Evolutionary conservation across 148 eudicot genomes (phyloP).

Genomic region (Euryodendron excelsum): DNA sequence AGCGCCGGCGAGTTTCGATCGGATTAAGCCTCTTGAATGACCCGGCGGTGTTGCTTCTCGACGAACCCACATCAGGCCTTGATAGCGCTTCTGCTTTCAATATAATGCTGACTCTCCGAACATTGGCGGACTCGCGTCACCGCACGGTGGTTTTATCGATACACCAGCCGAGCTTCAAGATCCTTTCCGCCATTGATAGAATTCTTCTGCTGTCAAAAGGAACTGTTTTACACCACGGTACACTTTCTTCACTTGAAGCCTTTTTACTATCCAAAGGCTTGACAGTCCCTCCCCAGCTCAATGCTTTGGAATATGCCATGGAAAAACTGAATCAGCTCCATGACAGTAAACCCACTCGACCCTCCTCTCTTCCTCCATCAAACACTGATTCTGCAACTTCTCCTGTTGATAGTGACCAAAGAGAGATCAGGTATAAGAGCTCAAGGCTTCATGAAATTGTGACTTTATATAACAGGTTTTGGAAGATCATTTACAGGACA

Average conservation of each 20-base stretch:
- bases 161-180: constrained; percentile 91
- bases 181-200: constrained; percentile 61
- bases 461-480: constrained; percentile 58
- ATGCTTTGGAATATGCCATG: constrained; percentile 86
- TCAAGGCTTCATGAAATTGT: constrained; percentile 73
- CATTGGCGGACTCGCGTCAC: constrained; percentile 40
- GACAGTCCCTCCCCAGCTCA: constrained; percentile 80
- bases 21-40: constrained; percentile 80
- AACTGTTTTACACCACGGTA: constrained; percentile 74
- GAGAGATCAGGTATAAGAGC: constrained; percentile 56
- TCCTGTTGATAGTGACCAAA: background rate
- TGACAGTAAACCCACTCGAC: background rate
- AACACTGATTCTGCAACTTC: constrained; percentile 6
- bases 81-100: constrained; percentile 73
- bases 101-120: constrained; percentile 62
- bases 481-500: constrained; percentile 81
- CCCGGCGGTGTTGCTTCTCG: constrained; percentile 70
- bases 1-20: constrained; percentile 76
- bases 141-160: constrained; percentile 72
- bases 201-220: constrained; percentile 76
- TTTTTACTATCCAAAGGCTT: constrained; percentile 53
- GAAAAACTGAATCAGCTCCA: constrained; percentile 62
- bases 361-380: constrained; percentile 10
- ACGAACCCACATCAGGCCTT: constrained; percentile 93
- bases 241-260: constrained; percentile 56